Conservation (phyloP, 2,329 filamentous ascomycete species). For the Colletotrichum noveboracense region DNA sequence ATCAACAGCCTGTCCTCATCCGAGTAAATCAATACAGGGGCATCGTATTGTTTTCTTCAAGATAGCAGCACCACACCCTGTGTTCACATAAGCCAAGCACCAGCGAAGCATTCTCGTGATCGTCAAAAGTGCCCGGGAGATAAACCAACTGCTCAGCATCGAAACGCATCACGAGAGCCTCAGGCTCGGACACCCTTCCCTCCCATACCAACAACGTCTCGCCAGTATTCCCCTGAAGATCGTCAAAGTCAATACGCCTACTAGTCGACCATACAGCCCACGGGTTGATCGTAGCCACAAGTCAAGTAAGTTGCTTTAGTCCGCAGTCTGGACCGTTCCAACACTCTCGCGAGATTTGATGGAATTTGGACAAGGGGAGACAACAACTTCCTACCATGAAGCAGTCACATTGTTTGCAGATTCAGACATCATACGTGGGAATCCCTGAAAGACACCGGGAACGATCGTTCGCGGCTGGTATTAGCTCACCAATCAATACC, state of each 20-base stretch:
- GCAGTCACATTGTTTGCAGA: neutral
- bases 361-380: neutral
- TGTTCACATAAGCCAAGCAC: neutral
- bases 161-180: neutral
- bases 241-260: neutral
- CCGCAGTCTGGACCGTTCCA: neutral
- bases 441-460: neutral
- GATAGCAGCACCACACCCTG: neutral
- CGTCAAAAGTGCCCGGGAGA: neutral
- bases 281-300: neutral
- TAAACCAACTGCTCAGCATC: neutral
- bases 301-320: neutral
- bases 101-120: neutral
- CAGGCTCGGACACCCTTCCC: neutral
- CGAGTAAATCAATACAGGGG: neutral
- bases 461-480: neutral
- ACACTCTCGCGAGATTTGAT: neutral
- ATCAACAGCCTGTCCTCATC: neutral
- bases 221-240: neutral
- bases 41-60: neutral
- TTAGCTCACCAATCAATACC: neutral
- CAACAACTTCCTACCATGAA: neutral
- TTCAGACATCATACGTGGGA: neutral
- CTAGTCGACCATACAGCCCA: neutral
- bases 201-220: neutral